Conservation (phyloP, 768 basidiomycete species). For the Galerina marginata region DNA sequence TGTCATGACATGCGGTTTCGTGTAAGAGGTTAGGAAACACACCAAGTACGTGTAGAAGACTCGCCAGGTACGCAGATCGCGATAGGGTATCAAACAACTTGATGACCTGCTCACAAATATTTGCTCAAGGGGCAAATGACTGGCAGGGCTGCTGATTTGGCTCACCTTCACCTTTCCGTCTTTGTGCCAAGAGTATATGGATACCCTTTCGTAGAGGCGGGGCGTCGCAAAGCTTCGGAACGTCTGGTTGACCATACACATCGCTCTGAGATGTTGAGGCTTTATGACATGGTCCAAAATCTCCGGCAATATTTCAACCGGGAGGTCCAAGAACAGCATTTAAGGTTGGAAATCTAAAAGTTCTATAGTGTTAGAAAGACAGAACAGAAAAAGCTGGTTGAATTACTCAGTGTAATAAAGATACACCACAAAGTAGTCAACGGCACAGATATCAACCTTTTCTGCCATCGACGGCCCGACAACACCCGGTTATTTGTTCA, state of each 20-base stretch:
- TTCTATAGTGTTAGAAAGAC: too few relatives aligned
- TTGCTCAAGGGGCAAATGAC: background rate
- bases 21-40: conserved; percentile 22
- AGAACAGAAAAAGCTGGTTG: too few relatives aligned
- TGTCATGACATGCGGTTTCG: background rate
- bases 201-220: conserved; percentile 60
- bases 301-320: conserved; percentile 65
- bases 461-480: too few relatives aligned
- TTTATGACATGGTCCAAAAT: conserved; percentile 57
- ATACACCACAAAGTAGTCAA: too few relatives aligned
- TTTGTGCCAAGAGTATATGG: conserved; percentile 75
- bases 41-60: conserved; percentile 65
- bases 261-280: conserved; percentile 53
- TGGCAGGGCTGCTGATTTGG: background rate
- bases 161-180: conserved; percentile 64
- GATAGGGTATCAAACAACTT: conserved; percentile 68
- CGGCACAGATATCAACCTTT: too few relatives aligned
- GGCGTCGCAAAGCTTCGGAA: conserved; percentile 59
- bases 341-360: background rate
- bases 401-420: too few relatives aligned
- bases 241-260: conserved; percentile 62
- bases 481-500: background rate
- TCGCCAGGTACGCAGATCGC: conserved; percentile 57
- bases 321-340: conserved; percentile 57
- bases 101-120: conserved; percentile 49